A percentile compares a stretch with the other conserved stretches of the same genome.
Conservation (phyloP, 1,139 yeast genomes). For the Groenewaldozyma auringiensis region DNA sequence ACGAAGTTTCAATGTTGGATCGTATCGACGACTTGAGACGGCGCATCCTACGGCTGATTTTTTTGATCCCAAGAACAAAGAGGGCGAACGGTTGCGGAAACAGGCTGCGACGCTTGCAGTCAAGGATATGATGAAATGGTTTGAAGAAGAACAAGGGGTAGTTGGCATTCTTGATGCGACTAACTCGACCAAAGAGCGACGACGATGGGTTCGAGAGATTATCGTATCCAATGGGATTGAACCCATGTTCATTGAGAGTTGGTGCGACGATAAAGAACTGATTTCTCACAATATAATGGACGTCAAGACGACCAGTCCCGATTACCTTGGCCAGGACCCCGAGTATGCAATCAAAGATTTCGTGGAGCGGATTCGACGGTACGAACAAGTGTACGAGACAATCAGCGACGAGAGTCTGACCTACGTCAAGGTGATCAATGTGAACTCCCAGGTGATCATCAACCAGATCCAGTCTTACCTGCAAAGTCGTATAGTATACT, state of each 20-base stretch:
- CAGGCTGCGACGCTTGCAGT: slow-evolving; percentile 70
- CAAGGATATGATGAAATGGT: slow-evolving; percentile 85
- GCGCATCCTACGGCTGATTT: slow-evolving; percentile 66
- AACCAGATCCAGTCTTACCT: slow-evolving; percentile 82
- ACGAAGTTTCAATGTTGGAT: slow-evolving; percentile 84
- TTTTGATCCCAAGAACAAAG: slow-evolving; percentile 59
- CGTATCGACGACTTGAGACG: slow-evolving; percentile 58
- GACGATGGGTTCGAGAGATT: slow-evolving; percentile 56
- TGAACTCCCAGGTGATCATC: slow-evolving; percentile 77
- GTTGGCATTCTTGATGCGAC: slow-evolving; percentile 93
- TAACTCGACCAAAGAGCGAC: slow-evolving; percentile 63
- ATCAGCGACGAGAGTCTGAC: slow-evolving; percentile 56
- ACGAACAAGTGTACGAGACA: slow-evolving; percentile 70
- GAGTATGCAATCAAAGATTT: slow-evolving; percentile 70
- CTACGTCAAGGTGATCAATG: slow-evolving; percentile 79
- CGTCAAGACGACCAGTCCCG: slow-evolving; percentile 83
- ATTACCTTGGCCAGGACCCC: slow-evolving; percentile 64
- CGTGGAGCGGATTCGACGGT: slow-evolving; percentile 60
- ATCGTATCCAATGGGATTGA: slow-evolving; percentile 65
- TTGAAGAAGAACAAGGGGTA: slow-evolving; percentile 66
- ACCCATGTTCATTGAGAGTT: slow-evolving; percentile 87
- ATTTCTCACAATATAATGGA: slow-evolving; percentile 74
- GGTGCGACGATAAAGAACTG: slow-evolving; percentile 76
- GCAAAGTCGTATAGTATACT: slow-evolving; percentile 89
- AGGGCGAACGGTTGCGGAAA: slow-evolving; percentile 54